Evolutionary conservation across 2,329 filamentous ascomycete species (phyloP).

Genomic region (Elsinoe perseae): DNA sequence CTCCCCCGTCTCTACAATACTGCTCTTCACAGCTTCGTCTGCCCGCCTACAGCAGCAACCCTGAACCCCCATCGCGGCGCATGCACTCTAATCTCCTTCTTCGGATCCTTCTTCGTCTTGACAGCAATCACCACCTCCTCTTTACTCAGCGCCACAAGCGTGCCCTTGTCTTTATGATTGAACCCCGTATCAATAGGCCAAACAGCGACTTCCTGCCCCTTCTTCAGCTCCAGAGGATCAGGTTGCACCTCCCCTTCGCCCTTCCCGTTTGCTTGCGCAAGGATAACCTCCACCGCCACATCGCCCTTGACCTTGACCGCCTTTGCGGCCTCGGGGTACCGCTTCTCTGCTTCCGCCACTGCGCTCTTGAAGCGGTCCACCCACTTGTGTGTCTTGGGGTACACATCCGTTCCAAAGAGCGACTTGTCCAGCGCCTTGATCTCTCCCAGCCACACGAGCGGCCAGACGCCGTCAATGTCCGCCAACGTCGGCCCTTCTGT

Average conservation of each 20-base stretch:
- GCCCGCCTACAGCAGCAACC: constrained; percentile 32
- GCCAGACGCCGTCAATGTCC: constrained; percentile 54
- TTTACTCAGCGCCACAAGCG: constrained; percentile 44
- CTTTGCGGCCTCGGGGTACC: constrained; percentile 30
- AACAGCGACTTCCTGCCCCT: constrained; percentile 50
- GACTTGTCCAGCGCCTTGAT: constrained; percentile 48
- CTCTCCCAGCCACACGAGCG: constrained; percentile 58
- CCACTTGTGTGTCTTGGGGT: constrained; percentile 58
- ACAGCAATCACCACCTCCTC: constrained; percentile 54
- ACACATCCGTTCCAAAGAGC: constrained; percentile 45
- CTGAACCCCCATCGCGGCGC: constrained; percentile 54
- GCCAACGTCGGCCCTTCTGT: constrained; percentile 49
- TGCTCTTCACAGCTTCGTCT: constrained; percentile 24
- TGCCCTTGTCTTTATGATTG: constrained; percentile 51
- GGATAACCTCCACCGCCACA: not conserved
- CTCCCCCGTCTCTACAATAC: not conserved
- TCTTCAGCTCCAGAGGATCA: constrained; percentile 50
- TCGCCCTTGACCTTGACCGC: constrained; percentile 35
- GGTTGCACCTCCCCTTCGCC: constrained; percentile 44
- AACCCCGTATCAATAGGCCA: constrained; percentile 57
- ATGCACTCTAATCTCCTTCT: constrained; percentile 48
- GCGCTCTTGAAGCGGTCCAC: constrained; percentile 51
- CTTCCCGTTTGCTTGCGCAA: constrained; percentile 41
- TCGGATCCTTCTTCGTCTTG: constrained; percentile 31
- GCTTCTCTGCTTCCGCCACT: constrained; percentile 36